Base-by-base conservation (phyloP, 2,329 filamentous ascomycete species). In the Stemphylium vesicarium region DNA sequence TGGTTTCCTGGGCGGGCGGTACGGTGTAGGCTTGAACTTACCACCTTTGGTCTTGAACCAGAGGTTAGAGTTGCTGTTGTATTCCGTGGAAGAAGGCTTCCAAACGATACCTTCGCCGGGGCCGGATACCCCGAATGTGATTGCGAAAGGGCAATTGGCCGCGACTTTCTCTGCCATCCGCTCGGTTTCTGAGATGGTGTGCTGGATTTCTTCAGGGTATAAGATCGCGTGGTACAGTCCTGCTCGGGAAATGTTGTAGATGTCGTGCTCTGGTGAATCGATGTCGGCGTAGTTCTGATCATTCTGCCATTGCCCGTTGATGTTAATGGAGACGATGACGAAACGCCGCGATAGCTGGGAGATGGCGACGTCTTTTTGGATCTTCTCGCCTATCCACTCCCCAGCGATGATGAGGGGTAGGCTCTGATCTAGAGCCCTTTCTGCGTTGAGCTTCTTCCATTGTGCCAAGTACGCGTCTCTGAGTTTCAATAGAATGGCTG, bases 361-460 rank as follows among this genome's bases (percentile, higher is more conserved):
- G 1, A 71, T 55, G 5, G 66, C 69, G 12, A 49, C 46, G 12
- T 49, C 46, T 36, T 49, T 70, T 55, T 71, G 69, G 11, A 71
- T 65, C 11, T 59, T 65, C 10, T 59, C 29, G 22, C 69, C 67
- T 12, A 73, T 66, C 68, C 68, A 73, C 47, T 73, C 68, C 8
- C 70, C 70, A 0, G 68, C 68, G n/a, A 73, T 67, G 3, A 63
- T 54, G 2, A 71, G 15, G 1, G 68, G 65, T 1, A 47, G 26
- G n/a, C 20, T 37, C 2, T 42, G 18, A 15, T 61, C 50, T 1
- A 68, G n/a, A 3, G 22, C 4, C 1, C 16, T 6, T 22, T 32
- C 18, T 4, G 59, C 62, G 41, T 70, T 62, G 2, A 70, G 45
- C 8, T 56, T 36, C 22, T 33, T 57, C 63, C 63, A 72, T 2